Evolutionary conservation across 495 filamentous ascomycete species (phyloP).

Genomic region (Trichoderma reesei): DNA sequence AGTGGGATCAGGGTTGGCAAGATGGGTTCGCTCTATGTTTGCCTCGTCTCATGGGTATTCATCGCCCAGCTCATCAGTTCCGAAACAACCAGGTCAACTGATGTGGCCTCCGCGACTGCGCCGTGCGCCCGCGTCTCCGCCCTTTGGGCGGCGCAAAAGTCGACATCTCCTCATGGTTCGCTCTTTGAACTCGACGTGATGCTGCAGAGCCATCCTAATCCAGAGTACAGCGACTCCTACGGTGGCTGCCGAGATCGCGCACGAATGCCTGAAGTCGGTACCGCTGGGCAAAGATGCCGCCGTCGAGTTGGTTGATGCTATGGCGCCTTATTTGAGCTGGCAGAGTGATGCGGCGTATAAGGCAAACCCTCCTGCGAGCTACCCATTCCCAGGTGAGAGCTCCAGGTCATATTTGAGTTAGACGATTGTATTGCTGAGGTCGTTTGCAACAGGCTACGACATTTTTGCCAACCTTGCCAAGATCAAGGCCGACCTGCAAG

Average conservation of each 20-base stretch:
- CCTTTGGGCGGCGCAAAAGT: neutral
- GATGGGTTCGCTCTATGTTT: no score
- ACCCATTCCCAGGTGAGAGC: conserved; percentile 29
- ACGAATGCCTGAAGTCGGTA: conserved; percentile 37
- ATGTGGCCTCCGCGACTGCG: neutral
- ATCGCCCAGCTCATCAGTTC: no score
- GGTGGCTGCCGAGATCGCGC: conserved; percentile 30
- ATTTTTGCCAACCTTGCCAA: conserved; percentile 30
- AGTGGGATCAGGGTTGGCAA: no score
- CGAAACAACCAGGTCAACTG: no score
- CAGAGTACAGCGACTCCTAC: conserved; percentile 19
- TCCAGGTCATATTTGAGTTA: no score
- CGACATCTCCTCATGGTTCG: neutral
- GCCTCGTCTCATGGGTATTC: no score
- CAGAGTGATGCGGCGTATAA: conserved; percentile 32
- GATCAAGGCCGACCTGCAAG: conserved; percentile 24
- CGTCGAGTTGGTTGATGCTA: conserved; percentile 29
- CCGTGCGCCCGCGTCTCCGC: neutral
- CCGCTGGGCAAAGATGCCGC: conserved; percentile 32
- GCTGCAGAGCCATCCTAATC: no score
- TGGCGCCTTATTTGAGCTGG: conserved; percentile 35
- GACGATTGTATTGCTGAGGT: no score
- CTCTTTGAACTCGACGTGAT: neutral
- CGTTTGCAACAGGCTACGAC: conserved; percentile 18
- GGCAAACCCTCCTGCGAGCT: conserved; percentile 32